phyloP scores from a whole-genome alignment of 1,284 basidiomycete genomes.

The Melanopsichium pennsylvanicum region DNA sequence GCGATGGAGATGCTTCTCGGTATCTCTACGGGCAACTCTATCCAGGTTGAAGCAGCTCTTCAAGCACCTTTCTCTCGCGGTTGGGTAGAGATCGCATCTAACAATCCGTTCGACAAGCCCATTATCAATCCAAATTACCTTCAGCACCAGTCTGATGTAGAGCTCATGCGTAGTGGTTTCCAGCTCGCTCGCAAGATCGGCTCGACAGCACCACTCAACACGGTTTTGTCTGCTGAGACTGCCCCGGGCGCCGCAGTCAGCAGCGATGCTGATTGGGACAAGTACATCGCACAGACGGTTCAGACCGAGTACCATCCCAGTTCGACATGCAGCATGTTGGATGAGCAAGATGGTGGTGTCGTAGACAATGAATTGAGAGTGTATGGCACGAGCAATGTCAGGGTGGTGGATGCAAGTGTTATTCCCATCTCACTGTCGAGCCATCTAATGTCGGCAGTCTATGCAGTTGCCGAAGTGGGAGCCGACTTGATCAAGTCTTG shows the following conservation, averaged over 20 bases:
- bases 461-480: slow-evolving; percentile 66
- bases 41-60: slow-evolving; percentile 51
- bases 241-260: slow-evolving; percentile 32
- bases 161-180: slow-evolving; percentile 50
- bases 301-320: slow-evolving; percentile 68
- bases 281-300: slow-evolving; percentile 34
- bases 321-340: slow-evolving; percentile 74
- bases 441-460: slow-evolving; percentile 69
- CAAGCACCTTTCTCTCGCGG: slow-evolving; percentile 62
- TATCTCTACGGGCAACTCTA: slow-evolving; percentile 31
- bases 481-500: slow-evolving; percentile 38
- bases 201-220: slow-evolving; percentile 29
- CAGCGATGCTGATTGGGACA: slow-evolving; percentile 43
- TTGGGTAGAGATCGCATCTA: slow-evolving; percentile 46
- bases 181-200: slow-evolving; percentile 52
- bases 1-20: slow-evolving; percentile 57
- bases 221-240: slow-evolving; percentile 21
- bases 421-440: slow-evolving; percentile 65
- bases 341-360: slow-evolving; percentile 73
- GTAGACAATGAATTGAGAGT: slow-evolving; percentile 74
- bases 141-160: slow-evolving; percentile 39
- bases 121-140: slow-evolving; percentile 59
- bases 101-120: slow-evolving; percentile 47
- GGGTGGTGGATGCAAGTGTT: slow-evolving; percentile 67
- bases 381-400: slow-evolving; percentile 74